Evolutionary conservation across 2,329 filamentous ascomycete genomes (phyloP), one percentile per base, ranked within the genome.

Genomic region (Pseudopithomyces maydicus): DNA sequence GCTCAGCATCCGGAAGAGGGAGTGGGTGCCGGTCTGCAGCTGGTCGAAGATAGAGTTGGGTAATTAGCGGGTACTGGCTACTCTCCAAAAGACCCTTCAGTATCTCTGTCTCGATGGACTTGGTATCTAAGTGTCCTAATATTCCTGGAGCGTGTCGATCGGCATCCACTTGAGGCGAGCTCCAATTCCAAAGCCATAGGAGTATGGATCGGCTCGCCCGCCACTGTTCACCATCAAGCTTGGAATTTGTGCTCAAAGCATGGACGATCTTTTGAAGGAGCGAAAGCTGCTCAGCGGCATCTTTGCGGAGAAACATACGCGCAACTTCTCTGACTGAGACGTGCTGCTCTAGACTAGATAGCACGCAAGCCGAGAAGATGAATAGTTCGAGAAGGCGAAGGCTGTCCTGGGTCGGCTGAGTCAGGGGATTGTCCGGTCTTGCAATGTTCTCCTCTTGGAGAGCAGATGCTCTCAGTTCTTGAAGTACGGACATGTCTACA

Each of bases 171-270:
- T 62, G 76, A 57, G 84, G 80, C 22, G 81, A 80, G 33, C 88
- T 88, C 90, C 90, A 93, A 66, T 84, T 83, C 69, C 87, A 86
- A 29, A 94, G 79, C 90, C 90, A 94, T 3, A 92, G 71, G 8
- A 93, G 74, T 65, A 88, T 86, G 41, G 83, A 83, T 55, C 90
- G 82, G 12, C 84, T 82, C 52, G 78, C 80, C 23, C 43, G 65
- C 73, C 73, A 76, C 39, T 73, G 62, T 33, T 81, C 81, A 57
- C 90, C 87, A 52, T 90, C 86, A 35, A 81, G 82, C 58, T 83
- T 86, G 1, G 83, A 78, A 12, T 80, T 79, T 53, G 80, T 81
- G 46, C 74, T 77, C 20, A 88, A 67, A 2, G 78, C 75, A 58
- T 84, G 82, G 51, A 91, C 78, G n/a, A 89, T 78, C 60, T 83